Evolutionary conservation across 2,329 filamentous ascomycete species (phyloP).

Genomic region (Sporothrix schenckii): DNA sequence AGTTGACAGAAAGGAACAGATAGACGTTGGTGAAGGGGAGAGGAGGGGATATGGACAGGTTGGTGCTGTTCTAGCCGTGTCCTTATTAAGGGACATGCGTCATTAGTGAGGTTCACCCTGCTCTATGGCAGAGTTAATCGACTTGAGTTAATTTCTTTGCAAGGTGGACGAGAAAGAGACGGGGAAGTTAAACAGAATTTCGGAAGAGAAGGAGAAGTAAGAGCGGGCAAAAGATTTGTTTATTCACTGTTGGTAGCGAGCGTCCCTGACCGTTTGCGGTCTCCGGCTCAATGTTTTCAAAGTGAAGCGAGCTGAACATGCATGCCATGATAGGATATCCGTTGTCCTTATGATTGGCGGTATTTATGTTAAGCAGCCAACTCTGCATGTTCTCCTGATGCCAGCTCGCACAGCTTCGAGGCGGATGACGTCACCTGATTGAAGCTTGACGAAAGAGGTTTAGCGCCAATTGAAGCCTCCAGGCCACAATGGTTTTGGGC

Average conservation of each 20-base stretch:
- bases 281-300: too few relatives aligned
- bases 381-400: neutral
- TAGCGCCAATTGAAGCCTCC: neutral
- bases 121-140: neutral
- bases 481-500: neutral
- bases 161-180: too few relatives aligned
- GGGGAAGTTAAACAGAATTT: too few relatives aligned
- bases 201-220: too few relatives aligned
- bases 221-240: too few relatives aligned
- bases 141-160: neutral
- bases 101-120: slow-evolving; percentile 5
- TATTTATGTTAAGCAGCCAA: neutral
- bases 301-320: too few relatives aligned
- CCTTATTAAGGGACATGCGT: slow-evolving; percentile 11
- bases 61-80: neutral
- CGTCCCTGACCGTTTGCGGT: too few relatives aligned
- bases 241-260: too few relatives aligned
- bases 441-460: neutral
- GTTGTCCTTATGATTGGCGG: neutral
- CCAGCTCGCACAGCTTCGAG: neutral
- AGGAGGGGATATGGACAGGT: neutral
- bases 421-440: neutral
- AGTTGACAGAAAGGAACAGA: neutral
- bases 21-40: neutral
- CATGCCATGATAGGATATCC: too few relatives aligned